Base-by-base conservation (phyloP, 1,284 basidiomycete genomes). In the Cutaneotrichosporon sp. region DNA sequence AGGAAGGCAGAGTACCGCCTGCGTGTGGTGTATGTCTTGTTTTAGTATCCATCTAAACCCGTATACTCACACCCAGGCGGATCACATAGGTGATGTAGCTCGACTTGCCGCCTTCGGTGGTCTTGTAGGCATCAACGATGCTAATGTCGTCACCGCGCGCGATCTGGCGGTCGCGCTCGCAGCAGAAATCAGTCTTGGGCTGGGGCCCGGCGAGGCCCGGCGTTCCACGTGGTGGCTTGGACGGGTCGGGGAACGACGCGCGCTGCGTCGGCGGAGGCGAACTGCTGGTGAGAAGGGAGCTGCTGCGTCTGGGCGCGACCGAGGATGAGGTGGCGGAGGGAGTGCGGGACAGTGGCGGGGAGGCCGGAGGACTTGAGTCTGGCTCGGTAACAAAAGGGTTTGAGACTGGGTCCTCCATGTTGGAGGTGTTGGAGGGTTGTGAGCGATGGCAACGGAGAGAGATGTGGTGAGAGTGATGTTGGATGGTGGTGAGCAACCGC, bases 1-100 rank as follows among this genome's bases (percentile, higher is more conserved):
- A 98, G 92, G 78, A 99, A 99, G 76, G 98, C 93, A 5, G 96
- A 98, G 81, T 99, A 99, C 46, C 97, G 87, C 71, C 97, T 90
- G 55, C 89, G 87, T 6, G 92, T 88, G 73, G 92, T 89, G n/a
- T 88, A 85, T 69, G 85, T 86, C 92, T 96, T 77, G 21, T 21
- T 59, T 58, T 51, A 57, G 56, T 40, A 51, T 5, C 22, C 30
- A 7, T 13, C 5, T n/a, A n/a, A 7, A 7, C 18, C 10, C 8
- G 14, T 9, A 30, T 7, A 82, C 90, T 77, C 79, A 97, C 95
- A 69, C 93, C 94, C 56, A 93, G 89, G 62, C 85, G 87, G 73
- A 98, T 95, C 65, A 96, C 87, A 83, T 99, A 99, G 69, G 90
- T 89, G 77, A 99, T 99, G 77, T 97, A 99, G 10, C 90, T 88